Evolutionary conservation across 1,139 yeast species (phyloP).

Genomic region (Taphrina confusa): DNA sequence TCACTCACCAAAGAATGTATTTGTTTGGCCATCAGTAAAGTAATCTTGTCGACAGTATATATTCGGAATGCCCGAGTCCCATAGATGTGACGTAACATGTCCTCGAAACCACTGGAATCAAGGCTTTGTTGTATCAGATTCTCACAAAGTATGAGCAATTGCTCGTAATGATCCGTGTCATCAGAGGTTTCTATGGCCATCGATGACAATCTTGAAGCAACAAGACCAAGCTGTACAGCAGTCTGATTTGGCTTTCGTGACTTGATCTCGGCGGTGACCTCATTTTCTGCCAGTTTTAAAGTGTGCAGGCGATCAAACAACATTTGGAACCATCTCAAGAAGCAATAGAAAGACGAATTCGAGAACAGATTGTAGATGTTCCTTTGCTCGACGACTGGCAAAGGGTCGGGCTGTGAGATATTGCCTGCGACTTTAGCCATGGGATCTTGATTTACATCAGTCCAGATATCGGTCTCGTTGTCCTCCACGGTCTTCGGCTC

Average conservation of each 20-base stretch:
- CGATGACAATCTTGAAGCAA: slow-evolving; percentile 49
- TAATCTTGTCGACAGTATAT: slow-evolving; percentile 90
- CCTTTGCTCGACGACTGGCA: slow-evolving; percentile 42
- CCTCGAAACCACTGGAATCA: slow-evolving; percentile 96
- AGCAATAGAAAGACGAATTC: slow-evolving; percentile 87
- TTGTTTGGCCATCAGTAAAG: slow-evolving; percentile 86
- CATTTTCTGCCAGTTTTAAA: slow-evolving; percentile 66
- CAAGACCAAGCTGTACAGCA: slow-evolving; percentile 80
- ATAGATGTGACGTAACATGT: slow-evolving; percentile 90
- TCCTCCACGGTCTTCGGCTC: slow-evolving; percentile 46
- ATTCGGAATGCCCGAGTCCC: slow-evolving; percentile 88
- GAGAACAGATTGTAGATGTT: slow-evolving; percentile 74
- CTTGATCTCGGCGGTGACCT: slow-evolving; percentile 67
- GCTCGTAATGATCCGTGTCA: slow-evolving; percentile 53
- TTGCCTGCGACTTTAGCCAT: slow-evolving; percentile 39
- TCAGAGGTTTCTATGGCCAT: slow-evolving; percentile 53
- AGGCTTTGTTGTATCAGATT: slow-evolving; percentile 83
- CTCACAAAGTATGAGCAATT: slow-evolving; percentile 70
- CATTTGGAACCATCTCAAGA: slow-evolving; percentile 81
- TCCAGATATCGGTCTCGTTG: slow-evolving; percentile 69
- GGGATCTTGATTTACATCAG: slow-evolving; percentile 45
- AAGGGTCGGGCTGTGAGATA: slow-evolving; percentile 32
- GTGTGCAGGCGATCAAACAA: slow-evolving; percentile 77
- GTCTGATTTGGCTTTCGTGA: slow-evolving; percentile 64
- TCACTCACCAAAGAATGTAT: slow-evolving; percentile 79